Conservation (phyloP, 352 stramenopile species). For the Phytophthora niederhauseri region DNA sequence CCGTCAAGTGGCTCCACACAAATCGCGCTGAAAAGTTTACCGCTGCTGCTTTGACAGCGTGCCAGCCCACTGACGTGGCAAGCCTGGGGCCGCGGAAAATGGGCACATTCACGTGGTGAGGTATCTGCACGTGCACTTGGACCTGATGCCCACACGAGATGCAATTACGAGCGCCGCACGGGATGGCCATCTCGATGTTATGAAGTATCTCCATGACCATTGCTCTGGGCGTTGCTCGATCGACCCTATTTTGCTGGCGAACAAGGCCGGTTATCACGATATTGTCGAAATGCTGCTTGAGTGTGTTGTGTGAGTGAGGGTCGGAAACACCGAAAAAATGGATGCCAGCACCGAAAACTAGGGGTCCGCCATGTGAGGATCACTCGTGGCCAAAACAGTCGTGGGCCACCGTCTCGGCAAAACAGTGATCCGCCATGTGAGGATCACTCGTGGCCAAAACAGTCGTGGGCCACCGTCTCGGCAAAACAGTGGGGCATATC, state of each 20-base stretch:
- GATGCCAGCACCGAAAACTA: too few relatives aligned
- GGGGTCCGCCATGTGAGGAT: too few relatives aligned
- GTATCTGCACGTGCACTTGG: background rate
- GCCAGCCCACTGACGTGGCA: too few relatives aligned
- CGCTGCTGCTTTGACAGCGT: too few relatives aligned
- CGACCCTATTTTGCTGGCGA: background rate
- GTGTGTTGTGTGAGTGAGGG: background rate
- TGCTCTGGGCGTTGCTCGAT: background rate
- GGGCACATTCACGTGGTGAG: background rate
- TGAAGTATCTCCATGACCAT: background rate
- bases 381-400: too few relatives aligned
- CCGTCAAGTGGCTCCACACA: constrained; percentile 1
- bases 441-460: too few relatives aligned
- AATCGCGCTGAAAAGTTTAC: too few relatives aligned
- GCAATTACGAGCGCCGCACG: background rate
- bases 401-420: too few relatives aligned
- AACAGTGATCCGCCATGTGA: too few relatives aligned
- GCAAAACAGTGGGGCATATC: too few relatives aligned
- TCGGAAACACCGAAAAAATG: too few relatives aligned
- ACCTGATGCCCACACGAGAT: background rate
- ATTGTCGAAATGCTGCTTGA: background rate
- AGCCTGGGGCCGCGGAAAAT: background rate
- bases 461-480: too few relatives aligned
- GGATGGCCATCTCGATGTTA: background rate
- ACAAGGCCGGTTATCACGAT: background rate